A percentile compares a stretch with the other conserved stretches of the same genome.
Evolutionary conservation across 495 filamentous ascomycete species (phyloP).

Genomic region (Aspergillus coremiiformis): DNA sequence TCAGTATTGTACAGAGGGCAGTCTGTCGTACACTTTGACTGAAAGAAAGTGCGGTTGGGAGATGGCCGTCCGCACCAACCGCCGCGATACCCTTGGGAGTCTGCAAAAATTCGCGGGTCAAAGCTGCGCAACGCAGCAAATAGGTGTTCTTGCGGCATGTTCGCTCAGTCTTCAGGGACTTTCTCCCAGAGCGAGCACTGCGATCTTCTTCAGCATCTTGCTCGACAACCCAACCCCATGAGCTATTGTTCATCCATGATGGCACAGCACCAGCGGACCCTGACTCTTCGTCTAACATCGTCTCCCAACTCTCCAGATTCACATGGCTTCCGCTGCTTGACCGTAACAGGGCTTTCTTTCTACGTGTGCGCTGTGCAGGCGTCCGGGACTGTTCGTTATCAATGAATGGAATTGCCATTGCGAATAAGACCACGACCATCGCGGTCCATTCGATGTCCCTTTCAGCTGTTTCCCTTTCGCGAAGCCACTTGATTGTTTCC

Average conservation of each 20-base stretch:
- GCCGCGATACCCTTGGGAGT: constrained; percentile 45
- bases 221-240: constrained; percentile 70
- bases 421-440: constrained; percentile 63
- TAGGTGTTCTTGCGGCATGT: constrained; percentile 43
- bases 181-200: constrained; percentile 14
- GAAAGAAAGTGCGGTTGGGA: constrained; percentile 53
- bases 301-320: constrained; percentile 54
- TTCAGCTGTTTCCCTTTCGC: constrained; percentile 38
- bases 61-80: constrained; percentile 47
- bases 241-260: constrained; percentile 57
- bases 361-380: constrained; percentile 33
- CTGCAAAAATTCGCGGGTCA: constrained; percentile 51
- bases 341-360: constrained; percentile 47
- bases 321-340: constrained; percentile 53
- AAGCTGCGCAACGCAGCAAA: constrained; percentile 34
- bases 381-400: constrained; percentile 25
- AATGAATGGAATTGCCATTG: constrained; percentile 49
- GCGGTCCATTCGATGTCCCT: constrained; percentile 72
- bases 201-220: constrained; percentile 41
- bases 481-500: constrained; percentile 65
- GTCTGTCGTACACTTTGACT: constrained; percentile 48
- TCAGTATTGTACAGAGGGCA: constrained; percentile 59
- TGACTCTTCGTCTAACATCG: constrained; percentile 51
- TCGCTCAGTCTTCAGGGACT: constrained; percentile 20
- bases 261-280: constrained; percentile 49